These are phyloP conservation scores for Colletotrichum falcatum DNA, from an alignment of 2,329 filamentous ascomycete genomes.

Conservation along the genomic window DNA sequence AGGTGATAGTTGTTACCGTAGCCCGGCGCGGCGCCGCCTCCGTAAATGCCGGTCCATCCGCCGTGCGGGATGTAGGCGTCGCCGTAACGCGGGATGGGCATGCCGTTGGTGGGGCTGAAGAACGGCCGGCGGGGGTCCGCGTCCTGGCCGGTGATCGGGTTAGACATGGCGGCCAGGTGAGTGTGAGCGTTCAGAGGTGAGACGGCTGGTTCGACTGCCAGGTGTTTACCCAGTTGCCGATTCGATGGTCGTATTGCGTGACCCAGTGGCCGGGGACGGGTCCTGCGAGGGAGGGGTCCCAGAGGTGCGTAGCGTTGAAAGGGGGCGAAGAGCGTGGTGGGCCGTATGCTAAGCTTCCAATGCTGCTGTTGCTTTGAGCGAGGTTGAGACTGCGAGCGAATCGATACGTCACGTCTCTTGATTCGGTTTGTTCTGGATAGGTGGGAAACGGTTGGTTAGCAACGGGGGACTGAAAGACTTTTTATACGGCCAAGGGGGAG, in stretches of 20 bases:
- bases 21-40: neutral
- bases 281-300: constrained; percentile 48
- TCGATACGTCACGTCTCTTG: neutral
- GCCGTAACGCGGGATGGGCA: constrained; percentile 50
- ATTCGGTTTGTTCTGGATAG: constrained; percentile 2
- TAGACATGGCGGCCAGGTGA: constrained; percentile 42
- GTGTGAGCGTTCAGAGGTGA: neutral
- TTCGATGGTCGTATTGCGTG: constrained; percentile 20
- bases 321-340: neutral
- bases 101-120: constrained; percentile 46
- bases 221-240: constrained; percentile 48
- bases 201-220: constrained; percentile 47
- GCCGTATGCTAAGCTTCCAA: neutral
- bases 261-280: constrained; percentile 52
- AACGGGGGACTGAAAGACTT: neutral
- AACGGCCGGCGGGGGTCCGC: constrained; percentile 48
- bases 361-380: neutral
- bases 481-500: neutral
- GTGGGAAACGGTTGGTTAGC: constrained; percentile 1
- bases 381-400: constrained; percentile 15
- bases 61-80: constrained; percentile 54
- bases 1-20: constrained; percentile 30
- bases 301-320: neutral
- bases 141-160: constrained; percentile 55
- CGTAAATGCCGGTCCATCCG: constrained; percentile 42